phyloP scores from a whole-genome alignment of 192 early-diverging fungal species.

The Backusella tarrabulga region DNA sequence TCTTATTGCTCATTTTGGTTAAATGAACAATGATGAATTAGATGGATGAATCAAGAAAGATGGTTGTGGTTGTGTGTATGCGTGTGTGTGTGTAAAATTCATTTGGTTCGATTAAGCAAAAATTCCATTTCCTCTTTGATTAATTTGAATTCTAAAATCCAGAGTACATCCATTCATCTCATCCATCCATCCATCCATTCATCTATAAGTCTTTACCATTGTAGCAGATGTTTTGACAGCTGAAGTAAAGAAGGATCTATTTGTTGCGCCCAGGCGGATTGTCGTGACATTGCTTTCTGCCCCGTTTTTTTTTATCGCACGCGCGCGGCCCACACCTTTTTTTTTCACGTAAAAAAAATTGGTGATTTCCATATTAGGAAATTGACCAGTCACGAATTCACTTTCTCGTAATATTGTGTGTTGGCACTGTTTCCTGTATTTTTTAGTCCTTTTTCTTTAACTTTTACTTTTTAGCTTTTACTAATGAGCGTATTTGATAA shows the following conservation, averaged over 20 bases:
- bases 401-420: background rate
- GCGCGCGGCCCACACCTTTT: background rate
- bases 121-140: background rate
- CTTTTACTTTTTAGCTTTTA: background rate
- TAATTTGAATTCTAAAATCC: too few species aligned
- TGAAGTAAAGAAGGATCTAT: conserved; percentile 23
- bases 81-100: background rate
- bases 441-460: background rate
- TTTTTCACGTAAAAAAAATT: background rate
- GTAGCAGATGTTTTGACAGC: conserved; percentile 19
- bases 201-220: conserved; percentile 6
- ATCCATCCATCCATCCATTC: background rate
- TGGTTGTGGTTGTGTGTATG: too few species aligned
- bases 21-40: background rate
- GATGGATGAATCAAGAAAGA: background rate
- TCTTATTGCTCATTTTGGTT: background rate
- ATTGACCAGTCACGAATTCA: background rate
- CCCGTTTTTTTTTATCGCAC: background rate
- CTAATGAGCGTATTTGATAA: background rate
- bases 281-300: background rate
- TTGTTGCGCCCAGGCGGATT: background rate
- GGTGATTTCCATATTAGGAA: background rate
- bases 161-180: conserved; percentile 9
- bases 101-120: background rate
- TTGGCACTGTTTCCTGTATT: background rate